Evolutionary conservation across 116 monocot species (phyloP).

Genomic region (Phalaenopsis hybrid): DNA sequence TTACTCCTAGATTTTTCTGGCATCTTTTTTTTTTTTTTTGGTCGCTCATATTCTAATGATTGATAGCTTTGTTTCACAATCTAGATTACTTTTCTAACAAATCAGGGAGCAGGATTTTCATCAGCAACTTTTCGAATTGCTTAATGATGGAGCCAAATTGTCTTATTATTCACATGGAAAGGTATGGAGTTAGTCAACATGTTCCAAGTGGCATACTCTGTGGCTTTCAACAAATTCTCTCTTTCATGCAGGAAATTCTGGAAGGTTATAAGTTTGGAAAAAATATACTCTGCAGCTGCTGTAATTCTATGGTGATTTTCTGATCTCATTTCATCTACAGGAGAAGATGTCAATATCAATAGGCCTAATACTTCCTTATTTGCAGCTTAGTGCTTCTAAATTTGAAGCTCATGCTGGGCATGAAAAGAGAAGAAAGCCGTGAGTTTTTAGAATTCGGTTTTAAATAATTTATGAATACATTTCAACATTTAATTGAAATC

Average conservation of each 20-base stretch:
- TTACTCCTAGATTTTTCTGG: background rate
- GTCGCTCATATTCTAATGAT: background rate
- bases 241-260: conserved; percentile 3
- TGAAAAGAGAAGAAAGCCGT: conserved; percentile 9
- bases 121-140: conserved; percentile 3
- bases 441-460: conserved; percentile 2
- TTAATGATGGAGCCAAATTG: conserved; percentile 8
- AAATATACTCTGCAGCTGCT: conserved; percentile 8
- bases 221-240: background rate
- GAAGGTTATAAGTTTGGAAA: conserved; percentile 6
- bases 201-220: background rate
- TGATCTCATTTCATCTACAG: background rate
- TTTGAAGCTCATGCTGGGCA: conserved; percentile 12
- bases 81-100: background rate
- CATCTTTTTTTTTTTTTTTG: background rate
- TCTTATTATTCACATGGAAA: conserved; percentile 2
- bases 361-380: background rate
- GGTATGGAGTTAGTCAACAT: background rate
- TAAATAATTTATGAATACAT: background rate
- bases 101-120: conserved; percentile 9
- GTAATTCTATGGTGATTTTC: conserved; percentile 6
- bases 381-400: conserved; percentile 7
- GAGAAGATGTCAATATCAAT: background rate
- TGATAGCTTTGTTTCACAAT: background rate
- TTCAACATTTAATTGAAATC: background rate